Evolutionary conservation across 2,329 filamentous ascomycete species (phyloP), one percentile per base, ranked within the genome.

Genomic region (Diplodia mutila): DNA sequence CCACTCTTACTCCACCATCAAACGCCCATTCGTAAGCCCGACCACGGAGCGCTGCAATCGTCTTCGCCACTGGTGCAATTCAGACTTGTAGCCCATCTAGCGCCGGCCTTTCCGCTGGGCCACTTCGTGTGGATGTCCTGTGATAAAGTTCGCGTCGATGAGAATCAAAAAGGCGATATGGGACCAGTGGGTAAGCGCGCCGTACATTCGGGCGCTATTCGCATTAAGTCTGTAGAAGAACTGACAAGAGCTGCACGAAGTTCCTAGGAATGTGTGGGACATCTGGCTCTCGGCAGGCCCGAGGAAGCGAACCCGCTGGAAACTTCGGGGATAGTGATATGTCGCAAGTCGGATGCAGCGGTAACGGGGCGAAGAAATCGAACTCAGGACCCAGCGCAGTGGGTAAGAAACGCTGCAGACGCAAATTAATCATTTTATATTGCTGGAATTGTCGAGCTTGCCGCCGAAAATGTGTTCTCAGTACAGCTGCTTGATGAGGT

Each of bases 401-500:
- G 46, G 46, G 34, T 7, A 51, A n/a, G 34, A 51, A 37, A 18
- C 16, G 32, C 49, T 34, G 29, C 46, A 37, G 25, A n/a, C 23
- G 46, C 59, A 63, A 14, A 51, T 37, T n/a, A 29, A 21, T 29
- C 49, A 63, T 29, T n/a, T 25, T 48, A 49, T 51, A 37, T 52
- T 63, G 59, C n/a, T 63, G 42, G 4, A 11, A 51, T 51, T 63
- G 59, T 51, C 59, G 59, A 63, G 59, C n/a, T 63, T 63, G 59
- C 59, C 46, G 61, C 61, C 51, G 29, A 61, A 67, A 61, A 34
- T 67, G 49, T 34, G 46, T 65, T 55, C 53, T 69, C 54, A 79
- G 69, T 82, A 84, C 70, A 84, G 69, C 0, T 72, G 73, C 70
- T 80, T 78, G 0, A 85, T 82, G 55, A 85, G 69, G 42, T 70